These are phyloP conservation scores for Schizosaccharomyces osmophilus DNA, from an alignment of 805 yeast genomes.

Conservation along the genomic window DNA sequence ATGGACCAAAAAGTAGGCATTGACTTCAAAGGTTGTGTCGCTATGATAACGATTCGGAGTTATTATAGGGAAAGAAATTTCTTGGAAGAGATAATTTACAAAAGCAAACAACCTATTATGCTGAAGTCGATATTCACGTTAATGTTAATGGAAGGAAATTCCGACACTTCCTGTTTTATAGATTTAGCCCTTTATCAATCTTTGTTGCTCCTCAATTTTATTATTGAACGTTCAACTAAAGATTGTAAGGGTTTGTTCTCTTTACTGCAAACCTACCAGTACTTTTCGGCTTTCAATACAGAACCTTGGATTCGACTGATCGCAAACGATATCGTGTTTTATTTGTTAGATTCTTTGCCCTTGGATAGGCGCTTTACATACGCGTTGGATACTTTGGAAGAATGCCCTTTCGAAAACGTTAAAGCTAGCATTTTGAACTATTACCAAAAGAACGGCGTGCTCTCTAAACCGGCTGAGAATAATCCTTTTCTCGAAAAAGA, in stretches of 20 bases:
- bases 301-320: background rate
- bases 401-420: background rate
- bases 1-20: background rate
- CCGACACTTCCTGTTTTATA: background rate
- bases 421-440: background rate
- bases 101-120: background rate
- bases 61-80: background rate
- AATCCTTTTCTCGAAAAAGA: background rate
- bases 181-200: background rate
- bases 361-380: background rate
- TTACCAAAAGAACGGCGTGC: background rate
- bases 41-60: background rate
- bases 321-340: background rate
- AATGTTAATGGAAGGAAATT: background rate
- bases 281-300: background rate
- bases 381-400: background rate
- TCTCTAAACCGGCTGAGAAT: background rate
- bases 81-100: background rate
- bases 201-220: background rate
- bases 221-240: background rate
- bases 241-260: background rate
- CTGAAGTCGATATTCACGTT: background rate
- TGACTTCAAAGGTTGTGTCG: background rate
- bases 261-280: background rate
- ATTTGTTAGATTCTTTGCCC: background rate